Conservation (phyloP, 768 basidiomycete genomes). For the Boletus tomentosulus region DNA sequence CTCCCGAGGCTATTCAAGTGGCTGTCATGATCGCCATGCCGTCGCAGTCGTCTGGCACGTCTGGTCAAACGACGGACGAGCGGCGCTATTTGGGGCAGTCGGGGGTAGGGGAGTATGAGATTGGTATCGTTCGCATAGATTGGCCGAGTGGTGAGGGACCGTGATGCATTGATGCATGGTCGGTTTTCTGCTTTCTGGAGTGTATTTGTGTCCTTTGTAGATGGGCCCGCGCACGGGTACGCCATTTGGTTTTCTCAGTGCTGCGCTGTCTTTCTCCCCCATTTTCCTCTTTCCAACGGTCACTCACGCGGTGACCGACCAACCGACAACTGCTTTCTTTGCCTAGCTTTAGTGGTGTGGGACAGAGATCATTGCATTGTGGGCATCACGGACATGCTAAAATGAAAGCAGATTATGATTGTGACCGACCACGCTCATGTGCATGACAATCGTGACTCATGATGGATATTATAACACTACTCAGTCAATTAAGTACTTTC, state of each 20-base stretch:
- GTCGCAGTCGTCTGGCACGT: constrained; percentile 5
- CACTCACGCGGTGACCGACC: no score
- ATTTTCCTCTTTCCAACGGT: no score
- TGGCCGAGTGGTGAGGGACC: constrained; percentile 24
- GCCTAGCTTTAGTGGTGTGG: background rate
- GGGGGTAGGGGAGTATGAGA: constrained; percentile 36
- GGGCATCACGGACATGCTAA: no score
- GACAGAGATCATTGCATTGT: background rate
- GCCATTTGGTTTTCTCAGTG: no score
- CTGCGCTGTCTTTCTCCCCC: no score
- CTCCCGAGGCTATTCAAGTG: constrained; percentile 33
- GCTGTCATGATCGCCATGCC: constrained; percentile 50
- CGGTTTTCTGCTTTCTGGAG: no score
- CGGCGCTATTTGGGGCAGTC: constrained; percentile 6
- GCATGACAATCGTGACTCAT: constrained; percentile 2
- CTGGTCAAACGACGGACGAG: background rate
- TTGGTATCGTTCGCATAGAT: constrained; percentile 40
- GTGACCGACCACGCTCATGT: background rate
- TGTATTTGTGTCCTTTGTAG: background rate
- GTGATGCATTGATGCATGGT: constrained; percentile 4
- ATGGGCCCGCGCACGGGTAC: background rate
- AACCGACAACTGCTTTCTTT: no score
- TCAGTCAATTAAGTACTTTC: constrained; percentile 89
- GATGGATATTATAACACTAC: constrained; percentile 8
- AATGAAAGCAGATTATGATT: background rate